Evolutionary conservation across 2,329 filamentous ascomycete genomes (phyloP).

Genomic region (Trichophyton equinum): DNA sequence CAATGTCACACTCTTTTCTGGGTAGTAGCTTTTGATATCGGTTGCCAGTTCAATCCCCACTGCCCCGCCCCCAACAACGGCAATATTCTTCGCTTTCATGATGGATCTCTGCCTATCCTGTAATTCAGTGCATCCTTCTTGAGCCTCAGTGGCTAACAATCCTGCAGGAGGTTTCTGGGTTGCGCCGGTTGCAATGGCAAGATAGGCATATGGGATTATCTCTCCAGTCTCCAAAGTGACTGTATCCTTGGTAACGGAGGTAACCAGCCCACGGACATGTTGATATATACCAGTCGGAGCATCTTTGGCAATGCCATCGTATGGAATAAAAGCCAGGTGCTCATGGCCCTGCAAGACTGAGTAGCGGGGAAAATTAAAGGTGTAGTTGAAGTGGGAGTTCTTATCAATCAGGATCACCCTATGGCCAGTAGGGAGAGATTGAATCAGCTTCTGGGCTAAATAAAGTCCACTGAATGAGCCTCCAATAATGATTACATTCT

Average conservation of each 20-base stretch:
- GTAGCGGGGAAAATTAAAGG: conserved; percentile 48
- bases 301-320: conserved; percentile 31
- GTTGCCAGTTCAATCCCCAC: conserved; percentile 74
- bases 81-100: conserved; percentile 36
- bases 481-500: conserved; percentile 45
- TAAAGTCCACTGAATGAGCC: conserved; percentile 47
- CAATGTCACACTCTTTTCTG: conserved; percentile 54
- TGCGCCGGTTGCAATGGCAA: conserved; percentile 46
- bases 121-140: conserved; percentile 11
- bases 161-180: conserved; percentile 14
- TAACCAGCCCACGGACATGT: conserved; percentile 31
- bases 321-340: conserved; percentile 49
- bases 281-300: conserved; percentile 27
- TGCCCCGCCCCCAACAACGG: conserved; percentile 37
- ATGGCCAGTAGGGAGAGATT: conserved; percentile 39
- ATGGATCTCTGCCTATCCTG: conserved; percentile 20
- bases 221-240: conserved; percentile 35
- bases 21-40: conserved; percentile 58
- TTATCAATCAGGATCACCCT: conserved; percentile 47
- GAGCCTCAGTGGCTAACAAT: conserved; percentile 8
- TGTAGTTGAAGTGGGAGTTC: conserved; percentile 49
- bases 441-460: conserved; percentile 36
- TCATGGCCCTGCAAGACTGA: conserved; percentile 46
- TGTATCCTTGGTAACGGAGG: conserved; percentile 31
- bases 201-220: conserved; percentile 40